Base-by-base conservation (phyloP, 371 early-diverging fungal species). In the Syncephalastrum contaminatum region DNA sequence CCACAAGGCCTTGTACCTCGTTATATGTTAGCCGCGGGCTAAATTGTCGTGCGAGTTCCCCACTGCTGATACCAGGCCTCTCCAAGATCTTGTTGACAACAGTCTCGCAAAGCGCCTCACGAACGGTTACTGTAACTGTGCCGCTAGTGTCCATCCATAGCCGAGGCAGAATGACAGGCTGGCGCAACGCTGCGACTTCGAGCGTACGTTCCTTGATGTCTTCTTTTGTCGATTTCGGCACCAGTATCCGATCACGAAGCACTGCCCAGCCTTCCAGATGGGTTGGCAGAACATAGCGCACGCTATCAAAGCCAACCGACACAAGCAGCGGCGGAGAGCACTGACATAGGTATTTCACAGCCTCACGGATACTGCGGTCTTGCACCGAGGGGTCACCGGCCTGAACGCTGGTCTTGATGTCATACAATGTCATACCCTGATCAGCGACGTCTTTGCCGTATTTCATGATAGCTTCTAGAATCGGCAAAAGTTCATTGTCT, bases 401-500 rank as follows among this genome's bases (percentile, higher is more conserved):
- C 36, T 8, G 36, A 6, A 30, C 36, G 12, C 36, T 30, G 10
- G 36, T 30, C 58, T 63, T 63, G 27, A 63, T 57, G 24, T 58
- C 67, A 18, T 50, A 44, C 16, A 63, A 36, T 1, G 63, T 53
- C 4, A 58, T 39, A 0, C 72, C 72, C 2, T 16, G 3, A 7
- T 58, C 58, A 12, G 19, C 46, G 8, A 21, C 22, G 0, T 45
- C 36, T 21, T 54, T 16, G 12, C 67, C 27, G 16, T 46, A 18
- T 14, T 55, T 54, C 13, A 63, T 51, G 6, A 67, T 55, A 13
- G 42, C 15, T 24, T 51, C 36, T 12, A 65, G 4, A 30, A 30
- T 96, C 96, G 27, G 96, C 93, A 5, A 83, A 64, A 36, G 96
- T 69, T 41, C 36, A 8, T 30, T 95, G 79, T 63, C 87, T 87